phyloP scores from a whole-genome alignment of 2,329 filamentous ascomycete species.

The Tothia fuscella region DNA sequence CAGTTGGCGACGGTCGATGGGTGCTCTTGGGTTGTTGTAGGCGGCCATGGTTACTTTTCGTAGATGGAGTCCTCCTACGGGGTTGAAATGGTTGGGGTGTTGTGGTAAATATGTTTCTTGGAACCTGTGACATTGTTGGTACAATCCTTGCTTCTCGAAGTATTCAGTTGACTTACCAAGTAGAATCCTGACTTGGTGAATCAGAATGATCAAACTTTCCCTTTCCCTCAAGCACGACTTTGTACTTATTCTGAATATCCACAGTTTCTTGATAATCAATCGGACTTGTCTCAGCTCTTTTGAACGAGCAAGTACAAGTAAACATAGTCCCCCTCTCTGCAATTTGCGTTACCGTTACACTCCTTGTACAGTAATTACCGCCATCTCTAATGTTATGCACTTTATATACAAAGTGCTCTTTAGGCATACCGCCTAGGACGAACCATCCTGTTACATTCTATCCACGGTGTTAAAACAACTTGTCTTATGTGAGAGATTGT shows the following conservation, averaged over 20 bases:
- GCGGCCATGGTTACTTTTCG: conserved; percentile 42
- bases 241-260: conserved; percentile 25
- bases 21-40: conserved; percentile 30
- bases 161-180: conserved; percentile 18
- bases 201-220: conserved; percentile 17
- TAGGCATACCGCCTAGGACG: conserved; percentile 33
- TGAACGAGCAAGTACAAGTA: conserved; percentile 41
- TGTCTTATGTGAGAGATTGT: too few relatives aligned
- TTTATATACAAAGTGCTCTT: conserved; percentile 38
- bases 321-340: conserved; percentile 35
- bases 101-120: conserved; percentile 3
- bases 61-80: conserved; percentile 33
- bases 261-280: conserved; percentile 25
- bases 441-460: conserved; percentile 44
- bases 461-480: not conserved
- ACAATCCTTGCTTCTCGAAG: too few relatives aligned
- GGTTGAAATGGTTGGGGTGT: conserved; percentile 5
- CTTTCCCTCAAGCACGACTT: conserved; percentile 22
- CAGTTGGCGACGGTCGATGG: conserved; percentile 29
- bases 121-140: not conserved
- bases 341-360: conserved; percentile 39
- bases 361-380: conserved; percentile 38
- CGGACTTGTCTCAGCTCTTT: conserved; percentile 28
- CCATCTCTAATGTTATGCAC: conserved; percentile 40
- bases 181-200: conserved; percentile 24